These are phyloP conservation scores for Chenopodium album DNA, from an alignment of 148 eudicot genomes.

Conservation along the genomic window DNA sequence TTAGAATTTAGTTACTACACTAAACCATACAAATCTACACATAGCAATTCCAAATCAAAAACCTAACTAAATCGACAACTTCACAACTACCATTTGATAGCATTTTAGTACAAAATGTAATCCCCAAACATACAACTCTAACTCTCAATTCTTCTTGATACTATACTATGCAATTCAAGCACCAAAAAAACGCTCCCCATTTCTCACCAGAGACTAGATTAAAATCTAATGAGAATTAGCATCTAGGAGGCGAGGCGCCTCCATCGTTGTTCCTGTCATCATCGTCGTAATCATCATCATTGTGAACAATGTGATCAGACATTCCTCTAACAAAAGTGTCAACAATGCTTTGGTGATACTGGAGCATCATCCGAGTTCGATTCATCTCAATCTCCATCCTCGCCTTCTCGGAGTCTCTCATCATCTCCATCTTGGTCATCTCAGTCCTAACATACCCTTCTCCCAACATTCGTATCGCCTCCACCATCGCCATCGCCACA, in stretches of 20 bases:
- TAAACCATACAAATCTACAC: conserved; percentile 30
- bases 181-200: neutral
- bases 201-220: neutral
- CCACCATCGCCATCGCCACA: conserved; percentile 45
- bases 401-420: conserved; percentile 59
- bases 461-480: conserved; percentile 59
- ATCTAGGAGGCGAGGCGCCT: neutral
- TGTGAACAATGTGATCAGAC: conserved; percentile 16
- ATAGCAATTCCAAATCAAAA: conserved; percentile 13
- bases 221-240: neutral
- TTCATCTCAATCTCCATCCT: conserved; percentile 92
- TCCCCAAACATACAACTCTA: neutral
- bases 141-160: neutral
- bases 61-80: neutral
- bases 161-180: neutral
- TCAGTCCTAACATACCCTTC: conserved; percentile 84
- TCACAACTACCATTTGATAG: conserved; percentile 1
- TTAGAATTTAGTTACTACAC: conserved; percentile 1
- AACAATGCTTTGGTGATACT: conserved; percentile 70
- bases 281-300: neutral
- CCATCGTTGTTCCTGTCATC: too few species aligned
- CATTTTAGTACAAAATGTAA: conserved; percentile 5
- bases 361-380: conserved; percentile 66
- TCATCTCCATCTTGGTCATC: conserved; percentile 89
- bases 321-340: conserved; percentile 61